Base-by-base conservation (phyloP, 2,329 filamentous ascomycete genomes). In the Didymella segeticola region DNA sequence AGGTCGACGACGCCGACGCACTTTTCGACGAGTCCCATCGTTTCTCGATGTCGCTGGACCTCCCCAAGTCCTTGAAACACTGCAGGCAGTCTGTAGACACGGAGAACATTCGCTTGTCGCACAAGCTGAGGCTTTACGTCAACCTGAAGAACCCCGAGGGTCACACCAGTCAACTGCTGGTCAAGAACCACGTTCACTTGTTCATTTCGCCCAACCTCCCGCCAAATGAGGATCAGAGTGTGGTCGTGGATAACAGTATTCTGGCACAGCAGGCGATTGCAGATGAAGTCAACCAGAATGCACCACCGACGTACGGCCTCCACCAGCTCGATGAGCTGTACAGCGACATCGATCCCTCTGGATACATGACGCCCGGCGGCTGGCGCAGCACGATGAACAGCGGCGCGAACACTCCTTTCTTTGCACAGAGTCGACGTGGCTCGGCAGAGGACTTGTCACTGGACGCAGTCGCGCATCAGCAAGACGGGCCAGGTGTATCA, bases 151-250 rank as follows among this genome's bases (percentile, higher is more conserved):
- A 99, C 66, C 93, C 95, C 0, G 95, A 99, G 71, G 93, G 93
- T 0, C 95, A 98, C 70, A 83, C 93, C 49, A 97, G 93, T 50
- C 93, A 98, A 86, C 85, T 97, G 46, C 89, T 93, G 46, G 93
- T 93, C 39, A 95, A 92, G 34, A 85, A 98, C 26, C 93, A 95
- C 1, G 85, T 98, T 14, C 91, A 91, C 48, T 88, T 99, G 31
- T 97, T 96, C 77, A 97, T 98, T 62, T 99, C 95, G 5, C 93
- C 95, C 0, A 95, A 95, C 69, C 86, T 96, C 66, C 89, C 91
- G 0, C 85, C 97, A 30, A 91, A 95, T 66, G 91, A 96, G 46
- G 85, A 93, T 56, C 95, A 96, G 64, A 88, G 90, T 65, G 82
- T 98, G 2, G 55, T 67, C 2, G 68, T 75, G 54, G 75, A 80